Evolutionary conservation across 208 protist genomes (phyloP).

Genomic region (Blechomonas ayalai): DNA sequence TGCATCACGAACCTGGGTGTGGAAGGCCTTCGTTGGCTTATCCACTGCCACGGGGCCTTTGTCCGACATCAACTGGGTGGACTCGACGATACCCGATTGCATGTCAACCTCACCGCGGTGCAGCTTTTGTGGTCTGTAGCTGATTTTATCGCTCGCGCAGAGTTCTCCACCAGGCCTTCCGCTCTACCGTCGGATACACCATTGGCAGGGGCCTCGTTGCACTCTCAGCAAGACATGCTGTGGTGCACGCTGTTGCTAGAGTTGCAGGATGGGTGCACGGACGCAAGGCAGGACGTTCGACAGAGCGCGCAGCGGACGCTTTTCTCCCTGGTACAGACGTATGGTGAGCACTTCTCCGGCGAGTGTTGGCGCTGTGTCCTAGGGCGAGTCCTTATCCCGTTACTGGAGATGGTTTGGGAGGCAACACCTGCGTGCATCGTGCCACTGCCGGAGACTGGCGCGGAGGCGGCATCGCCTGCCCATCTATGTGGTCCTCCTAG

Average conservation of each 20-base stretch:
- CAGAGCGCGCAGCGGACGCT: conserved; percentile 79
- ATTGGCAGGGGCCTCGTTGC: conserved; percentile 18
- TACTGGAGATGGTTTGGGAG: conserved; percentile 39
- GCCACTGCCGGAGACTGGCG: background rate
- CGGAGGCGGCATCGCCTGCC: background rate
- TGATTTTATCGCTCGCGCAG: conserved; percentile 18
- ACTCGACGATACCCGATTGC: conserved; percentile 28
- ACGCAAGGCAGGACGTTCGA: conserved; percentile 65
- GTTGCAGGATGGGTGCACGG: conserved; percentile 35
- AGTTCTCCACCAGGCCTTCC: background rate
- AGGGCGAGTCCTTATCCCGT: conserved; percentile 27
- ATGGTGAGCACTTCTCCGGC: conserved; percentile 50
- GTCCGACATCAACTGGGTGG: conserved; percentile 15
- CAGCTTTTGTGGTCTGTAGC: conserved; percentile 82
- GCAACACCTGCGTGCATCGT: conserved; percentile 17
- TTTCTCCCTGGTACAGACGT: conserved; percentile 69
- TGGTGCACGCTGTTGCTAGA: conserved; percentile 41
- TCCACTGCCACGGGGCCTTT: conserved; percentile 52
- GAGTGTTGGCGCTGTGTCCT: conserved; percentile 52
- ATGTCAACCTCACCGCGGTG: conserved; percentile 78
- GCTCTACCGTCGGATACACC: conserved; percentile 1
- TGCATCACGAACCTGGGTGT: conserved; percentile 48
- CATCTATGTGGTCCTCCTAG: too few species aligned
- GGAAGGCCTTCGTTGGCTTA: conserved; percentile 41
- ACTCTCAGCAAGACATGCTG: conserved; percentile 15